phyloP scores from a whole-genome alignment of 169 alveolate genomes.

The Theileria sp. region DNA sequence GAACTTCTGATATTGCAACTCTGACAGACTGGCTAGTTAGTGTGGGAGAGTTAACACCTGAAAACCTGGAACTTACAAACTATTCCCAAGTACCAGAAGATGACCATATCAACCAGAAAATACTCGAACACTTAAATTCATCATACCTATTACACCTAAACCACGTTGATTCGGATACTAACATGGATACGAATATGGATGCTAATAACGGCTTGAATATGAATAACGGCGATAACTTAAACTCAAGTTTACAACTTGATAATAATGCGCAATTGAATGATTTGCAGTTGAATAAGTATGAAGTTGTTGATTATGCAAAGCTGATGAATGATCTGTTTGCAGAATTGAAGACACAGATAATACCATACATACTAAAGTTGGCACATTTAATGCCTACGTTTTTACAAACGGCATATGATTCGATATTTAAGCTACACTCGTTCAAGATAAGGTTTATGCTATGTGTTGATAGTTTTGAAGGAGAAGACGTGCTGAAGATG shows the following conservation, averaged over 20 bases:
- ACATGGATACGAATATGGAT: constrained; percentile 6
- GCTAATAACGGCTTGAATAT: not conserved
- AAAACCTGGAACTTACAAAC: not conserved
- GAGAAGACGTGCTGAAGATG: not conserved
- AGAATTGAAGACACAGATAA: not conserved
- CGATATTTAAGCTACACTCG: constrained; percentile 14
- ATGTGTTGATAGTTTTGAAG: not conserved
- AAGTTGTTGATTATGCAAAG: not conserved
- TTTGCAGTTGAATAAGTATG: not conserved
- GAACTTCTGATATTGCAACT: constrained; percentile 37
- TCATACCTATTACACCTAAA: not conserved
- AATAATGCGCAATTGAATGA: not conserved
- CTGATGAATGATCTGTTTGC: not conserved
- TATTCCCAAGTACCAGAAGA: constrained; percentile 6
- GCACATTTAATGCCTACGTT: not conserved
- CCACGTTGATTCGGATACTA: not conserved
- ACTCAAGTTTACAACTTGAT: not conserved
- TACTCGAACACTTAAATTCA: not conserved
- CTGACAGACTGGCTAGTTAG: constrained; percentile 56
- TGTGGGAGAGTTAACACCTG: not conserved
- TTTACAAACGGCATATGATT: constrained; percentile 7
- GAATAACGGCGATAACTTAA: not conserved
- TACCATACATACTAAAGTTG: not conserved
- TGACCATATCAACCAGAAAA: not conserved
- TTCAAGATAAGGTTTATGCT: not conserved